Conservation (phyloP, 441 rosid species). For the Populus hybrid region DNA sequence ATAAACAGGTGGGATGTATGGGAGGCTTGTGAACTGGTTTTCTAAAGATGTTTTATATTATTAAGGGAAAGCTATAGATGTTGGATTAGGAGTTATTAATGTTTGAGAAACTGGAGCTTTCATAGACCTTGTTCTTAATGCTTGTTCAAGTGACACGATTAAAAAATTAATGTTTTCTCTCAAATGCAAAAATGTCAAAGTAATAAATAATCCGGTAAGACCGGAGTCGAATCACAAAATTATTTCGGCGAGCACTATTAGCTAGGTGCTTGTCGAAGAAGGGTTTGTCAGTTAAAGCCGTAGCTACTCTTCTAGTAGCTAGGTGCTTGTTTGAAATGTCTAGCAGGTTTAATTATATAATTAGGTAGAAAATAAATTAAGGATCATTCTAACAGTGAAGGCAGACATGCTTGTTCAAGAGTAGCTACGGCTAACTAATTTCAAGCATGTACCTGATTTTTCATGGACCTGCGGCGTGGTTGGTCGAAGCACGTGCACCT, state of each 20-base stretch:
- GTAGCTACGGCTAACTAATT: neutral
- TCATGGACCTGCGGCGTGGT: neutral
- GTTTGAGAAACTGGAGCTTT: too few species aligned
- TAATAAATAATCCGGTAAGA: too few species aligned
- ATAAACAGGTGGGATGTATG: too few species aligned
- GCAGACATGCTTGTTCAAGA: neutral
- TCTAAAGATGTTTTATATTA: too few species aligned
- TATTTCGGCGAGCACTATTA: neutral
- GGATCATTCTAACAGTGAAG: neutral
- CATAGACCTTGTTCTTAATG: too few species aligned
- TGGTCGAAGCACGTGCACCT: neutral
- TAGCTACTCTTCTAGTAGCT: neutral
- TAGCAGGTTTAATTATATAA: neutral
- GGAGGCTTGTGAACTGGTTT: too few species aligned
- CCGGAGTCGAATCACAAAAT: neutral
- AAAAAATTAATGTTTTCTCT: too few species aligned
- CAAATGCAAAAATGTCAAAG: too few species aligned
- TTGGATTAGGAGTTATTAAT: too few species aligned
- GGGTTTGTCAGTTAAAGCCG: neutral
- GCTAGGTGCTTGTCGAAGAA: neutral
- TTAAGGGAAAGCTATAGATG: too few species aligned
- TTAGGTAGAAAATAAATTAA: neutral
- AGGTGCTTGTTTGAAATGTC: neutral
- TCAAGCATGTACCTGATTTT: neutral
- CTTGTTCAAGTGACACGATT: too few species aligned